These are phyloP conservation scores for Apodospora peruviana DNA, from an alignment of 495 filamentous ascomycete species.

Conservation along the genomic window DNA sequence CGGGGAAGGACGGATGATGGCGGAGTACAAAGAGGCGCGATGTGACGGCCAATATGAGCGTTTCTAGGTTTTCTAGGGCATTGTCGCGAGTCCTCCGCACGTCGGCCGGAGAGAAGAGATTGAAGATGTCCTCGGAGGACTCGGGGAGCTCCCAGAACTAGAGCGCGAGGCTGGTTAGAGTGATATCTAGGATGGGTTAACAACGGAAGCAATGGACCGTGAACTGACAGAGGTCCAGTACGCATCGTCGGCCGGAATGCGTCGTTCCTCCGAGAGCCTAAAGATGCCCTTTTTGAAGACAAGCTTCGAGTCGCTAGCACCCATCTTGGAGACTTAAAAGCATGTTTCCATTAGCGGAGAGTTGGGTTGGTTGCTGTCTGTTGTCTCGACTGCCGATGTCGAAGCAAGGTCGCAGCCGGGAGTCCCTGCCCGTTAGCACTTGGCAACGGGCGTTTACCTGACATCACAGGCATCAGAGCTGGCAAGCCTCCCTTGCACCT, in stretches of 20 bases:
- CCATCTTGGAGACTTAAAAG: conserved; percentile 54
- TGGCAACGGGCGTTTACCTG: not conserved
- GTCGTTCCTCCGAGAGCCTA: conserved; percentile 81
- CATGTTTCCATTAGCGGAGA: conserved; percentile 14
- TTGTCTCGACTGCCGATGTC: too few relatives aligned
- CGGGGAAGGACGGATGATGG: conserved; percentile 85
- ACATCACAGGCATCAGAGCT: not conserved
- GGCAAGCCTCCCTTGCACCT: too few relatives aligned
- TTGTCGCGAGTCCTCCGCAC: conserved; percentile 86
- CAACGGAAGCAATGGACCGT: conserved; percentile 1
- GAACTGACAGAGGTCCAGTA: conserved; percentile 85
- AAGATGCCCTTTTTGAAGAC: conserved; percentile 99
- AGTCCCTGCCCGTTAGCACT: too few relatives aligned
- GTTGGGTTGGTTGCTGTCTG: not conserved
- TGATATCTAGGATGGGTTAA: not conserved
- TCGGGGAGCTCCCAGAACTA: conserved; percentile 99
- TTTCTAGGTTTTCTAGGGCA: conserved; percentile 85
- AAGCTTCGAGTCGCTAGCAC: conserved; percentile 98
- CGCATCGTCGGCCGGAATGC: conserved; percentile 80
- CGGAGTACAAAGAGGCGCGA: conserved; percentile 75
- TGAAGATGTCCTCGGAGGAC: conserved; percentile 93
- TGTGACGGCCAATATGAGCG: conserved; percentile 74
- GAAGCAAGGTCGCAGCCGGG: too few relatives aligned
- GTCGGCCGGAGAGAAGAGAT: conserved; percentile 88
- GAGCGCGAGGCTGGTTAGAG: not conserved